A percentile compares a stretch with the other conserved stretches of the same genome.
Evolutionary conservation across 257 asterid species (phyloP).

Genomic region (Jasminum sambac): DNA sequence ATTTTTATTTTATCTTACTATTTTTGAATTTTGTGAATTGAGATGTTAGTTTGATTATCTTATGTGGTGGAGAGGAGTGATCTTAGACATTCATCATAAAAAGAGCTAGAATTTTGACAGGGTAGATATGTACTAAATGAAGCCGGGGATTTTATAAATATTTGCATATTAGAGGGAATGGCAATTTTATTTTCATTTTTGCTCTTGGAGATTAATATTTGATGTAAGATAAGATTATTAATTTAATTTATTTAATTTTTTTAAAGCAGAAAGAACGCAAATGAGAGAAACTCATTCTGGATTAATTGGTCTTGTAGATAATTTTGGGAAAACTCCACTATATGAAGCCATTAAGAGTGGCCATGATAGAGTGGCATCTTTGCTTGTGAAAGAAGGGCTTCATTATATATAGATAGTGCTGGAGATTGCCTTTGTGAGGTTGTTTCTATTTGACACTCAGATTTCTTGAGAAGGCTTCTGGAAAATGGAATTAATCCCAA

Average conservation of each 20-base stretch:
- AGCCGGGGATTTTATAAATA: too few species aligned
- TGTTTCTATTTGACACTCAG: slow-evolving; percentile 50
- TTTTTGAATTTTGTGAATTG: not conserved
- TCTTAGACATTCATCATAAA: slow-evolving; percentile 13
- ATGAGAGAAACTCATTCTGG: not conserved
- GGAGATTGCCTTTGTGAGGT: slow-evolving; percentile 57
- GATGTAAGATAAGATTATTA: too few species aligned
- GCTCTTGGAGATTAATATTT: too few species aligned
- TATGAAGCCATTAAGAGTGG: slow-evolving; percentile 64
- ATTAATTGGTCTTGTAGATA: slow-evolving; percentile 37
- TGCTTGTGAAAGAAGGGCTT: slow-evolving; percentile 42
- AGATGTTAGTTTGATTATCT: slow-evolving; percentile 1
- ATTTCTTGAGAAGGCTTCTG: slow-evolving; percentile 44
- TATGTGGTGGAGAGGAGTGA: not conserved
- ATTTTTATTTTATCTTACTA: not conserved
- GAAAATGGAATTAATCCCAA: slow-evolving; percentile 59
- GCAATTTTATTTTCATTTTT: too few species aligned
- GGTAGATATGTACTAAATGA: too few species aligned
- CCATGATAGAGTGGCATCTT: slow-evolving; percentile 46
- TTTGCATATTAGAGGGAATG: too few species aligned
- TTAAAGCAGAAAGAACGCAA: too few species aligned
- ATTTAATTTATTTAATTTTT: too few species aligned
- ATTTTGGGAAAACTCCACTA: slow-evolving; percentile 53
- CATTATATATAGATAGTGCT: slow-evolving; percentile 31
- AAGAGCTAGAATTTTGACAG: too few species aligned